Evolutionary conservation across 805 yeast species (phyloP), one percentile per base, ranked within the genome.

Genomic region (Pichia nakasei): DNA sequence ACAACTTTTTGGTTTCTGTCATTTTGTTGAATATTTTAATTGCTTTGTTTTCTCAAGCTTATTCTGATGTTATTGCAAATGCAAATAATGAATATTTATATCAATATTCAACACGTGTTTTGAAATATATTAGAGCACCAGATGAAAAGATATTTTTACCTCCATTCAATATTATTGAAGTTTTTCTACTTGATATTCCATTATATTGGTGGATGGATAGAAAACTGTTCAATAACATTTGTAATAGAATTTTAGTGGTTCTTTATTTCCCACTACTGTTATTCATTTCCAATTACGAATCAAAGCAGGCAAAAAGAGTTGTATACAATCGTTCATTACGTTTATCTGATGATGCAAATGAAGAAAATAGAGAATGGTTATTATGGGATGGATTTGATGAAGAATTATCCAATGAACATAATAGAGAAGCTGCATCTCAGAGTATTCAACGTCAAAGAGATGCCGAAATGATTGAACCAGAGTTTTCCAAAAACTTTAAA

Each of bases 31-130:
- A 87, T 65, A 81, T 87, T 58, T 70, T 87, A 56, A 74, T 87
- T 68, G 96, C 96, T 7, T 72, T 87, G 49, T 87, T 82, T 63
- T 80, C 93, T 26, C 82, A 86, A 39, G 93, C 95, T 0, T 87
- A 87, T 57, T 80, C 84, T 37, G 76, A 76, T 44, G 86, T 87
- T 50, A 82, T 81, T 41, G 91, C 77, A 38, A 85, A 86, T 65
- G 87, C 95, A 1, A 76, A 82, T 18, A 86, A 84, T 56, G 95
- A 87, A 59, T 87, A 82, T 57, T 73, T 86, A 68, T 94, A 94
- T 0, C 71, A 85, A 43, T 84, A 84, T 52, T 85, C 95, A 4
- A 83, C 83, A 49, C 85, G 87, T 67, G 85, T 94, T 0, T 70
- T 87, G 52, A 72, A 89, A 48, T 87, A 83, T 58, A 78, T 86